These are phyloP conservation scores for Talaromyces sp. DNA, from an alignment of 2,329 filamentous ascomycete species.

Conservation along the genomic window DNA sequence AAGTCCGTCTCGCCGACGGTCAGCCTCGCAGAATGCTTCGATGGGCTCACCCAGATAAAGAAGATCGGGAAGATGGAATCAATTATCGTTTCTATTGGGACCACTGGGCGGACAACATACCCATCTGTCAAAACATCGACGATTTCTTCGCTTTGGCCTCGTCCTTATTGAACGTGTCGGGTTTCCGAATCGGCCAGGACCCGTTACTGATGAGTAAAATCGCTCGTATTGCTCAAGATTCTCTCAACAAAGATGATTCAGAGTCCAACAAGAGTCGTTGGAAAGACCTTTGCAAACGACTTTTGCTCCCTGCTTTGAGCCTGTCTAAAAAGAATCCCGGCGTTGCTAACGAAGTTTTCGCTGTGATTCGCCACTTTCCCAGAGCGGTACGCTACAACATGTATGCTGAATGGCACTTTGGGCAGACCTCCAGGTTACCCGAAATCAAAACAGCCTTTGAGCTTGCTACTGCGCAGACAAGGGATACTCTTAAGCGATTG, in stretches of 20 bases:
- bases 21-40: slow-evolving; percentile 65
- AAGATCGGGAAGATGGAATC: slow-evolving; percentile 68
- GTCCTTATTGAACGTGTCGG: slow-evolving; percentile 79
- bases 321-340: slow-evolving; percentile 80
- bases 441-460: slow-evolving; percentile 77
- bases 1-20: slow-evolving; percentile 59
- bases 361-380: slow-evolving; percentile 74
- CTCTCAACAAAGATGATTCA: slow-evolving; percentile 67
- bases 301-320: slow-evolving; percentile 85
- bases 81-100: slow-evolving; percentile 95
- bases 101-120: slow-evolving; percentile 92
- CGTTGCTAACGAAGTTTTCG: slow-evolving; percentile 81
- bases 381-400: slow-evolving; percentile 76
- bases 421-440: slow-evolving; percentile 70
- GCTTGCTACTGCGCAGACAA: slow-evolving; percentile 72
- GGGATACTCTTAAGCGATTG: slow-evolving; percentile 81
- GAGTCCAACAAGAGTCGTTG: slow-evolving; percentile 70
- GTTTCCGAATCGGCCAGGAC: slow-evolving; percentile 86
- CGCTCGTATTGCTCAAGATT: slow-evolving; percentile 77
- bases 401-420: slow-evolving; percentile 90
- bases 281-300: slow-evolving; percentile 76
- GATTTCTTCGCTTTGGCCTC: slow-evolving; percentile 85
- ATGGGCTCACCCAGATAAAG: slow-evolving; percentile 80
- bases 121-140: slow-evolving; percentile 83
- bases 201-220: slow-evolving; percentile 73